Evolutionary conservation across 257 asterid genomes (phyloP).

Genomic region (Solanum virginianum): DNA sequence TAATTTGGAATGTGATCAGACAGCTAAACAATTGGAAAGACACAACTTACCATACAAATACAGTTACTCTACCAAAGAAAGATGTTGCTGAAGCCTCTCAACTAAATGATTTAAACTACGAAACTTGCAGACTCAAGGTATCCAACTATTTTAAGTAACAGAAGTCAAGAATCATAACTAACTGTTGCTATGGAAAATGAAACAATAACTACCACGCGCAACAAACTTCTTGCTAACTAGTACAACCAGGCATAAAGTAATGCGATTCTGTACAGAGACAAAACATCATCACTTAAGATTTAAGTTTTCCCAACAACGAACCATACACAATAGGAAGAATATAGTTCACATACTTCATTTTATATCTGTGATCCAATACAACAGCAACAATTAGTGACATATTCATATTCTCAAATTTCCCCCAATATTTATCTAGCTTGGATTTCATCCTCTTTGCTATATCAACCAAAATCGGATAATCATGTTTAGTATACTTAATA

Average conservation of each 20-base stretch:
- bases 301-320: too few species aligned
- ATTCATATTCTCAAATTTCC: too few species aligned
- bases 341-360: too few species aligned
- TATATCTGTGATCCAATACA: too few species aligned
- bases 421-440: too few species aligned
- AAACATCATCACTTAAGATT: background rate
- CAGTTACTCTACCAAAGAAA: background rate
- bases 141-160: background rate
- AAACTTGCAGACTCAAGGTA: background rate
- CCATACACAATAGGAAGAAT: too few species aligned
- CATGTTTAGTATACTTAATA: too few species aligned
- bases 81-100: background rate
- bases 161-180: background rate
- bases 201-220: background rate
- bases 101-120: background rate
- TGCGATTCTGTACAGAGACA: background rate
- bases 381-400: too few species aligned
- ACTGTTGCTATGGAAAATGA: background rate
- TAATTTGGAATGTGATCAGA: background rate
- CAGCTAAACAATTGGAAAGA: background rate
- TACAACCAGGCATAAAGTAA: background rate
- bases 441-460: too few species aligned
- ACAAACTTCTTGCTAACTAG: background rate
- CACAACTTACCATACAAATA: background rate
- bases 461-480: too few species aligned